A percentile compares a stretch with the other conserved stretches of the same genome.
phyloP scores from a whole-genome alignment of 768 basidiomycete species.

The Kwoniella botswanensis region DNA sequence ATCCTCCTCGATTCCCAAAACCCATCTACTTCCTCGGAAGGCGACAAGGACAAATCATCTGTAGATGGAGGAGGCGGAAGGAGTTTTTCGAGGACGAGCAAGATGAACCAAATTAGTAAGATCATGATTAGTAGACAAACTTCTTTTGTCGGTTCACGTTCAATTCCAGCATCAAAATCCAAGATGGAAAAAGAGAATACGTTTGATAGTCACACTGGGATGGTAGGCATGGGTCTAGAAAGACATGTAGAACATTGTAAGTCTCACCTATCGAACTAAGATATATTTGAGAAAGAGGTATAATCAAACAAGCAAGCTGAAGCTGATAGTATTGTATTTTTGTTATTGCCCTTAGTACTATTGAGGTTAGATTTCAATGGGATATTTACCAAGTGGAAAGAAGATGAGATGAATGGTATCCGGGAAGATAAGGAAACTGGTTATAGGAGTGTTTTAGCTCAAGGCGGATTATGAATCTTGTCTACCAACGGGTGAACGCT shows the following conservation, averaged over 20 bases:
- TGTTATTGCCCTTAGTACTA: constrained; percentile 60
- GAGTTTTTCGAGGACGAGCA: constrained; percentile 35
- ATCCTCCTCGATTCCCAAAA: constrained; percentile 77
- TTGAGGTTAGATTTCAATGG: constrained; percentile 81
- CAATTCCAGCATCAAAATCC: background rate
- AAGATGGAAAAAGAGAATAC: constrained; percentile 57
- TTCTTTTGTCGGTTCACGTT: background rate
- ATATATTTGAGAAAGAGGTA: too few species aligned
- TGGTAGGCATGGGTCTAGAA: background rate
- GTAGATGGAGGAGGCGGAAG: constrained; percentile 60
- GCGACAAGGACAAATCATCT: constrained; percentile 15
- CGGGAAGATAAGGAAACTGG: background rate
- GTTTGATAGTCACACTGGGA: constrained; percentile 73
- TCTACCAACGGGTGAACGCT: background rate
- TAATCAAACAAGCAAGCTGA: background rate
- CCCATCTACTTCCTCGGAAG: constrained; percentile 64
- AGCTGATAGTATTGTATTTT: background rate
- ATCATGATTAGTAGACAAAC: constrained; percentile 33
- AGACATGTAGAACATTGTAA: constrained; percentile 75
- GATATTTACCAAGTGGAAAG: constrained; percentile 41
- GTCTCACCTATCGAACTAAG: constrained; percentile 1
- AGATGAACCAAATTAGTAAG: constrained; percentile 29
- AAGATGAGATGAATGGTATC: constrained; percentile 24
- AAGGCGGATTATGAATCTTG: constrained; percentile 26
- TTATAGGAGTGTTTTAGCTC: constrained; percentile 30